Conservation (phyloP, 140 eudicot species). For the Oenanthe javanica region DNA sequence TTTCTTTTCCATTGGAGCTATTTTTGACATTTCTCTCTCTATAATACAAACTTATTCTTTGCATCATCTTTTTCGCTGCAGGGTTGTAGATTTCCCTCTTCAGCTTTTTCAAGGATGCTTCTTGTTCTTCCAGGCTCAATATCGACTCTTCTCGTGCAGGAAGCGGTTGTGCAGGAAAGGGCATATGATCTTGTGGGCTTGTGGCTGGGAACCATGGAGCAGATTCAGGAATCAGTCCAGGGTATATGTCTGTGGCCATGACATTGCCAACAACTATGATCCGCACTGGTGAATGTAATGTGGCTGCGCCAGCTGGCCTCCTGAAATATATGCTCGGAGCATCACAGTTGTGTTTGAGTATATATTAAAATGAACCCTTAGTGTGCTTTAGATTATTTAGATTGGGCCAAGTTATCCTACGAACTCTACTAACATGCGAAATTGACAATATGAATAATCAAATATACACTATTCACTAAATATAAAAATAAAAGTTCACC, state of each 20-base stretch:
- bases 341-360: neutral
- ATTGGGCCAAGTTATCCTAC: neutral
- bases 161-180: neutral
- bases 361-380: neutral
- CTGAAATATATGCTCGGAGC: constrained; percentile 1
- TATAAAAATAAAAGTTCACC: neutral
- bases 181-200: neutral
- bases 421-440: too few species aligned
- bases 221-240: neutral
- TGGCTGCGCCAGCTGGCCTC: neutral
- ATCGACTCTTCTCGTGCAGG: constrained; percentile 23
- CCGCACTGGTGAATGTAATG: constrained; percentile 15
- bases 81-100: constrained; percentile 66
- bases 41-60: constrained; percentile 30
- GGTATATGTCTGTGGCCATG: constrained; percentile 15
- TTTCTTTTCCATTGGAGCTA: constrained; percentile 16
- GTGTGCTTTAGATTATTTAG: neutral
- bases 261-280: constrained; percentile 15
- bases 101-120: constrained; percentile 33
- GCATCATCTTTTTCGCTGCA: constrained; percentile 17
- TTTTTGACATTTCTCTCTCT: constrained; percentile 18
- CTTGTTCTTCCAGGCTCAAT: constrained; percentile 43
- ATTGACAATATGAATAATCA: too few species aligned
- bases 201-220: constrained; percentile 12
- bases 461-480: too few species aligned